Conservation (phyloP, 164 flowering plant genomes). For the Berberis thunbergii region DNA sequence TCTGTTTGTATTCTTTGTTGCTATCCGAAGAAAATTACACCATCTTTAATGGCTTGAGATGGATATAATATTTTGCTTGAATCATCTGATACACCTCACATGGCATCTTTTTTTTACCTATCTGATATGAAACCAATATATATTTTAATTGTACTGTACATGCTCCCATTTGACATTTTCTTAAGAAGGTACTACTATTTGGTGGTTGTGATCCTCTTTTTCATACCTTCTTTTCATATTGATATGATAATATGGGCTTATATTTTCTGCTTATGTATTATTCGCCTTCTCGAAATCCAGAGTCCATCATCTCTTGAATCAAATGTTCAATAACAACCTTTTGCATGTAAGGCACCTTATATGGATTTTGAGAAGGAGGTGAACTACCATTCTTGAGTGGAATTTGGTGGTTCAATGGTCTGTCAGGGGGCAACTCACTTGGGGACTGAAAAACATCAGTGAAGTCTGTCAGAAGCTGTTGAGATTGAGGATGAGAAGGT, state of each 20-base stretch:
- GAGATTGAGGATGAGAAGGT: too few relatives aligned
- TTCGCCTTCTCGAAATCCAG: too few relatives aligned
- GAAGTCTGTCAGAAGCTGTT: too few relatives aligned
- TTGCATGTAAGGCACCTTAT: too few relatives aligned
- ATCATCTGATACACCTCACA: constrained; percentile 21
- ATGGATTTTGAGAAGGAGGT: too few relatives aligned
- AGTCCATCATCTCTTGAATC: too few relatives aligned
- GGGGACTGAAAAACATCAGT: too few relatives aligned
- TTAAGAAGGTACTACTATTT: background rate
- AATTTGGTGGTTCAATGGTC: too few relatives aligned
- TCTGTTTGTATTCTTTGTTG: constrained; percentile 10
- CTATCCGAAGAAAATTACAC: constrained; percentile 12
- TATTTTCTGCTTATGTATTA: background rate
- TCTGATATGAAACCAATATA: constrained; percentile 3
- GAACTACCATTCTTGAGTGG: too few relatives aligned
- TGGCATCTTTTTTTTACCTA: constrained; percentile 21
- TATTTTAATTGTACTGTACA: constrained; percentile 18
- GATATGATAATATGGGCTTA: background rate
- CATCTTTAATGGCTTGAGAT: constrained; percentile 2
- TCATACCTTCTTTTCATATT: background rate
- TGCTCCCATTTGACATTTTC: constrained; percentile 17
- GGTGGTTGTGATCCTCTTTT: background rate
- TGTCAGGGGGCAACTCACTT: too few relatives aligned
- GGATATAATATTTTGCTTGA: constrained; percentile 4
- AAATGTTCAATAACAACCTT: too few relatives aligned